Conservation (phyloP, 2,329 filamentous ascomycete genomes). For the Fusarium mexicanum region DNA sequence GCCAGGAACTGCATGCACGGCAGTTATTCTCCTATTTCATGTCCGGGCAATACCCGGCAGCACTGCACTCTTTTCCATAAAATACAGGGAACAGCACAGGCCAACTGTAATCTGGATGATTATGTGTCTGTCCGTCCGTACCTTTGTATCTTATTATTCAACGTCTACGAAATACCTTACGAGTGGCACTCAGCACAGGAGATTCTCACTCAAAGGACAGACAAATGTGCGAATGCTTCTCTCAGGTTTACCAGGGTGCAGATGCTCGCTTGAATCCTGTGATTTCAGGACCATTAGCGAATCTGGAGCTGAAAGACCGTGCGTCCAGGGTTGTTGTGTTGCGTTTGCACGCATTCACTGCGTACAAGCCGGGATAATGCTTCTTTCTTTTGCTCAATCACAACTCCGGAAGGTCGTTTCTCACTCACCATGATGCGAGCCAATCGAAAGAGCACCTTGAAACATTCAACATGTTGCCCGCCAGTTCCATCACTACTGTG, state of each 20-base stretch:
- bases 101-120: not conserved
- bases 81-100: constrained; percentile 4
- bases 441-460: constrained; percentile 32
- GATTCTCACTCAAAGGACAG: not conserved
- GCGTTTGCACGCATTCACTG: constrained; percentile 24
- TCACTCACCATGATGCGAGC: constrained; percentile 31
- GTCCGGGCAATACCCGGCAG: constrained; percentile 34
- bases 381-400: constrained; percentile 43
- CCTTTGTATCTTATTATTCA: not conserved
- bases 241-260: constrained; percentile 29
- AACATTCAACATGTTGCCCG: constrained; percentile 28
- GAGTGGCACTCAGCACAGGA: constrained; percentile 8
- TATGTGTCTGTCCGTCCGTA: not conserved
- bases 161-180: not conserved
- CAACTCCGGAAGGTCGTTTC: constrained; percentile 33
- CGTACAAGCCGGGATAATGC: constrained; percentile 41
- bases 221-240: constrained; percentile 30
- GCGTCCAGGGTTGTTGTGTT: constrained; percentile 22
- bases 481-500: constrained; percentile 20
- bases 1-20: constrained; percentile 1
- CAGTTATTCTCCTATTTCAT: constrained; percentile 11
- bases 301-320: constrained; percentile 9
- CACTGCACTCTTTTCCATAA: not conserved
- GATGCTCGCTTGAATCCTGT: constrained; percentile 17
- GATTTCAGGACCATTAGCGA: constrained; percentile 7